These are phyloP conservation scores for Teunomyces funiuensis DNA, from an alignment of 805 yeast genomes.

Conservation along the genomic window DNA sequence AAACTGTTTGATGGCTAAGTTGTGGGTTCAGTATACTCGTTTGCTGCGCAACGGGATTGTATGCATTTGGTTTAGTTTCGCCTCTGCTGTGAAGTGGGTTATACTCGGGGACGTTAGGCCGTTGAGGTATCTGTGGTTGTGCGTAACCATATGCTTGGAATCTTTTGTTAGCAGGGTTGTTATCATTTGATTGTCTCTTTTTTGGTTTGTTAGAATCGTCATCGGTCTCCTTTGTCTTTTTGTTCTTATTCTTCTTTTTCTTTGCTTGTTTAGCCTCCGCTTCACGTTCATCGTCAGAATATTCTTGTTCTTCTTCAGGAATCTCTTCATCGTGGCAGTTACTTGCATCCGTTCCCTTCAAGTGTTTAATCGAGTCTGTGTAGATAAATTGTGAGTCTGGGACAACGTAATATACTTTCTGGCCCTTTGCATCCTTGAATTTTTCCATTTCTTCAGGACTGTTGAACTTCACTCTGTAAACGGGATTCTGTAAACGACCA, in stretches of 20 bases:
- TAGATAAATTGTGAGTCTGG: conserved; percentile 76
- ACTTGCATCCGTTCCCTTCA: conserved; percentile 93
- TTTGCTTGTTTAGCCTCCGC: conserved; percentile 62
- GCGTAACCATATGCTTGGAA: conserved; percentile 25
- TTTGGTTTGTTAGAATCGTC: conserved; percentile 4
- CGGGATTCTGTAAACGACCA: conserved; percentile 82
- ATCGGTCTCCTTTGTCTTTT: conserved; percentile 20
- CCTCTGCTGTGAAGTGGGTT: conserved; percentile 1
- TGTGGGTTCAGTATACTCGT: not conserved
- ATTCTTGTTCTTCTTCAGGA: conserved; percentile 91
- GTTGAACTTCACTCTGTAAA: conserved; percentile 72
- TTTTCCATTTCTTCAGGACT: conserved; percentile 47
- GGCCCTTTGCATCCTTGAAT: conserved; percentile 51
- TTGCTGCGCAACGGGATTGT: not conserved
- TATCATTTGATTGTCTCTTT: conserved; percentile 1
- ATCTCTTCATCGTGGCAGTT: conserved; percentile 93
- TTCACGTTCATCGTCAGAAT: conserved; percentile 92
- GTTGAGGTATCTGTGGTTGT: conserved; percentile 12
- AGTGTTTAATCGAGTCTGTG: conserved; percentile 65
- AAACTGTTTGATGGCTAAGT: not conserved
- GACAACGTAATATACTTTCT: conserved; percentile 71
- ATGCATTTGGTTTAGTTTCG: not conserved
- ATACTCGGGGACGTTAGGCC: conserved; percentile 3
- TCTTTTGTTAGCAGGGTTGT: conserved; percentile 11
- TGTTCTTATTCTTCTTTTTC: conserved; percentile 55